Percentiles rank a stretch among this genome's conserved stretches.
phyloP scores from a whole-genome alignment of 1,284 basidiomycete species.

The Puccinia horiana region DNA sequence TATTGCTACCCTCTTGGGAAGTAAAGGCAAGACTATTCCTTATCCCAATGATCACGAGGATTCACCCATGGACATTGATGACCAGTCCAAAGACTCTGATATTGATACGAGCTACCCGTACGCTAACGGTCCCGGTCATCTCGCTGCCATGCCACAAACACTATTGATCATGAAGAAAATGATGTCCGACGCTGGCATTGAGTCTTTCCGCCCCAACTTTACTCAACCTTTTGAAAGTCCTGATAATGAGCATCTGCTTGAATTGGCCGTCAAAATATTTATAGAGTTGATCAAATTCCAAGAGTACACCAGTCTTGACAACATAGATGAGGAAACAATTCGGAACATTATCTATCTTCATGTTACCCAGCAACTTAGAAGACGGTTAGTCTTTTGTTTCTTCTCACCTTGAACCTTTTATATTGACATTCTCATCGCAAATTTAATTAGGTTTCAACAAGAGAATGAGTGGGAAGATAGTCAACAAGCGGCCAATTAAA shows the following conservation, averaged over 20 bases:
- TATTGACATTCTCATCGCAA: background rate
- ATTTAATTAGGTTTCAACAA: conserved; percentile 13
- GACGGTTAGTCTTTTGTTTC: background rate
- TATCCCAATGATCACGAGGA: background rate
- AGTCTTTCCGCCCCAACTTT: conserved; percentile 24
- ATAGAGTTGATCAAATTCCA: background rate
- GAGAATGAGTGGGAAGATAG: background rate
- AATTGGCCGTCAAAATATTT: background rate
- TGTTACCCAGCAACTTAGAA: conserved; percentile 16
- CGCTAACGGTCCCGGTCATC: conserved; percentile 27
- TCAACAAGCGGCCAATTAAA: background rate
- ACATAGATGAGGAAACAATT: background rate
- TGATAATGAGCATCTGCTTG: conserved; percentile 22
- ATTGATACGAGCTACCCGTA: conserved; percentile 18
- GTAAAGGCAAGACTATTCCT: background rate
- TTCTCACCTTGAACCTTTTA: background rate
- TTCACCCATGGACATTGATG: conserved; percentile 10
- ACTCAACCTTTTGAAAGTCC: background rate
- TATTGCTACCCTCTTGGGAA: conserved; percentile 17
- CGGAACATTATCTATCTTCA: background rate
- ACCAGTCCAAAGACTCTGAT: background rate
- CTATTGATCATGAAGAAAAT: conserved; percentile 25
- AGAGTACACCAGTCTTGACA: background rate
- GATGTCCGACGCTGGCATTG: background rate
- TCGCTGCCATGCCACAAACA: conserved; percentile 3